phyloP scores from a whole-genome alignment of 352 stramenopile species.

The Globisporangium cylindrosporum region DNA sequence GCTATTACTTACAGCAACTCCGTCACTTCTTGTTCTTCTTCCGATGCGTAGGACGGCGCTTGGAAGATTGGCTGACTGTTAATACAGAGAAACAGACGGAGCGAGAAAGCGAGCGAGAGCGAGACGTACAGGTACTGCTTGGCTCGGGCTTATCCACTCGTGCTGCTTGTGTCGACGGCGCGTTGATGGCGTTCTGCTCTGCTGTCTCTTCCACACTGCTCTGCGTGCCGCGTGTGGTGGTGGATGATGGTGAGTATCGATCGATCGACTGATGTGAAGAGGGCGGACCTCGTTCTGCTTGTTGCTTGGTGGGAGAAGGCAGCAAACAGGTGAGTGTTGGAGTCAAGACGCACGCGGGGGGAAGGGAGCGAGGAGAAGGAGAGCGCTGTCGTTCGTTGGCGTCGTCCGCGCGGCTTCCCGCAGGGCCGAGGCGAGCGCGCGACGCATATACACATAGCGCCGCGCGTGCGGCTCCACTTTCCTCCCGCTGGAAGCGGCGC shows the following conservation, averaged over 20 bases:
- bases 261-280: background rate
- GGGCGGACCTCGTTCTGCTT: background rate
- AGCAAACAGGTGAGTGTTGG: background rate
- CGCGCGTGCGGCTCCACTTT: background rate
- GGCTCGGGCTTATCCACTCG: background rate
- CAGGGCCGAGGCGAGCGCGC: background rate
- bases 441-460: background rate
- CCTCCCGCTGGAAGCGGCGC: background rate
- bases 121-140: background rate
- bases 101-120: background rate
- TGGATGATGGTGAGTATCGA: background rate
- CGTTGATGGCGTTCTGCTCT: background rate
- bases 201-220: background rate
- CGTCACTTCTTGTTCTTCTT: background rate
- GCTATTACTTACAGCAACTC: background rate
- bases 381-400: slow-evolving; percentile 1
- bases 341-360: background rate
- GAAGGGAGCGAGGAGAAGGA: background rate
- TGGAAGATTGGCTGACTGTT: background rate
- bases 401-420: background rate
- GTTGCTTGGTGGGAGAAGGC: background rate
- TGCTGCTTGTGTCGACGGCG: too few relatives aligned
- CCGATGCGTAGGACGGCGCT: background rate
- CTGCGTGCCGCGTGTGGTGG: background rate
- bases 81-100: background rate